phyloP scores from a whole-genome alignment of 192 early-diverging fungal species.

The Neocallimastix lanati region DNA sequence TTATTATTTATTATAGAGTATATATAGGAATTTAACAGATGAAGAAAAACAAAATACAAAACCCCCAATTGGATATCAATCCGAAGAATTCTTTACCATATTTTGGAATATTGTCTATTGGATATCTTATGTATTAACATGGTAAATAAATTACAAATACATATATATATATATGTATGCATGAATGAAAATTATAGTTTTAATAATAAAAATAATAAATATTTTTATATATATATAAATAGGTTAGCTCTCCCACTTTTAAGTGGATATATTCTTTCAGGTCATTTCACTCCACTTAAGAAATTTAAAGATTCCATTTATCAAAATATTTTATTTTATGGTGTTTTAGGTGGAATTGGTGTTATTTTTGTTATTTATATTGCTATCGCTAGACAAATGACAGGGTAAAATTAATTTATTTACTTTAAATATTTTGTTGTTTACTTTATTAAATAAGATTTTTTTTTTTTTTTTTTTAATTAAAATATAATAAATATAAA shows the following conservation, averaged over 20 bases:
- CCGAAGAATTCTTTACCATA: slow-evolving; percentile 38
- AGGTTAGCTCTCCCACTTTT: slow-evolving; percentile 63
- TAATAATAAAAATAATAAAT: slow-evolving; percentile 2
- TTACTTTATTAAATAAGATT: no score
- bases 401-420: background rate
- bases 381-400: slow-evolving; percentile 9
- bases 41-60: background rate
- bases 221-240: background rate
- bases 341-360: slow-evolving; percentile 46
- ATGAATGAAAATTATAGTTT: background rate
- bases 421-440: background rate
- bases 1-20: background rate
- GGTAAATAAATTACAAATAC: slow-evolving; percentile 21
- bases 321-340: slow-evolving; percentile 70
- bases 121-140: slow-evolving; percentile 71
- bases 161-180: slow-evolving; percentile 8
- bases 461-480: no score
- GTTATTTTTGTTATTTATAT: slow-evolving; percentile 58
- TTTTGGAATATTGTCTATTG: slow-evolving; percentile 82
- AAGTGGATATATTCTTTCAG: slow-evolving; percentile 70
- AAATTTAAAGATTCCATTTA: slow-evolving; percentile 51
- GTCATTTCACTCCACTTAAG: slow-evolving; percentile 54
- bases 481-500: no score
- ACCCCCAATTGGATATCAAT: slow-evolving; percentile 56
- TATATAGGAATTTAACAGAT: background rate